phyloP scores from a whole-genome alignment of 2,329 filamentous ascomycete genomes.

The Cladobotryum protrusum region DNA sequence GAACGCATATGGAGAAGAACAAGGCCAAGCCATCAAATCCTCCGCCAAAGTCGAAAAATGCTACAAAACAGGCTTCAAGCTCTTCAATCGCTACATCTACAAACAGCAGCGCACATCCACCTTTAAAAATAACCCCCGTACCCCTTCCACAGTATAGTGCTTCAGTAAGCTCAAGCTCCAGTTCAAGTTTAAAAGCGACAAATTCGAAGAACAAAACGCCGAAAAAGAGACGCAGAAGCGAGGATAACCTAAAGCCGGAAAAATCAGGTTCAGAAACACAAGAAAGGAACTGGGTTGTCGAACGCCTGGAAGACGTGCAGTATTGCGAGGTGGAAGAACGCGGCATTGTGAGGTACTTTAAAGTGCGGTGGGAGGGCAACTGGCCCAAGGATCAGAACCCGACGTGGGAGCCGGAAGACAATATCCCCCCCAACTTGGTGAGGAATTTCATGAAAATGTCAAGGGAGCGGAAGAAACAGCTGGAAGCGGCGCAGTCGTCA shows the following conservation, averaged over 20 bases:
- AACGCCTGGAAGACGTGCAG: constrained; percentile 38
- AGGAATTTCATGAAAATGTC: constrained; percentile 31
- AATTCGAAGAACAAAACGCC: constrained; percentile 1
- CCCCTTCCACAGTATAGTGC: no score
- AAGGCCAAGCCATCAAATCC: no score
- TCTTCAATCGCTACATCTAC: no score
- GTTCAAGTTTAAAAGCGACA: background rate
- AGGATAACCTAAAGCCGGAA: background rate
- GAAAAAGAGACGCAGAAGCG: background rate
- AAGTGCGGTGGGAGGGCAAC: constrained; percentile 50
- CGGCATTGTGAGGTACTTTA: constrained; percentile 37
- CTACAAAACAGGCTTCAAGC: no score
- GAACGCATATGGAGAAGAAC: no score
- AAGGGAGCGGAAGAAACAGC: constrained; percentile 17
- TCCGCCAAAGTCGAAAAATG: no score
- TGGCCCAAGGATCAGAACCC: constrained; percentile 52
- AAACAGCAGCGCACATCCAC: no score
- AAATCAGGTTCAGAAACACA: background rate
- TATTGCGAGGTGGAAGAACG: constrained; percentile 31
- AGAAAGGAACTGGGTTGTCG: constrained; percentile 36
- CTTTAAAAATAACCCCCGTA: no score
- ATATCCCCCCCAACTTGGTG: constrained; percentile 39
- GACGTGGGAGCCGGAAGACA: constrained; percentile 51
- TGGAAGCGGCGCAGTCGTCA: background rate
- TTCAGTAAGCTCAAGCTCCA: background rate